Evolutionary conservation across 1,284 basidiomycete species (phyloP).

Genomic region (Macrocystidia cucumis): DNA sequence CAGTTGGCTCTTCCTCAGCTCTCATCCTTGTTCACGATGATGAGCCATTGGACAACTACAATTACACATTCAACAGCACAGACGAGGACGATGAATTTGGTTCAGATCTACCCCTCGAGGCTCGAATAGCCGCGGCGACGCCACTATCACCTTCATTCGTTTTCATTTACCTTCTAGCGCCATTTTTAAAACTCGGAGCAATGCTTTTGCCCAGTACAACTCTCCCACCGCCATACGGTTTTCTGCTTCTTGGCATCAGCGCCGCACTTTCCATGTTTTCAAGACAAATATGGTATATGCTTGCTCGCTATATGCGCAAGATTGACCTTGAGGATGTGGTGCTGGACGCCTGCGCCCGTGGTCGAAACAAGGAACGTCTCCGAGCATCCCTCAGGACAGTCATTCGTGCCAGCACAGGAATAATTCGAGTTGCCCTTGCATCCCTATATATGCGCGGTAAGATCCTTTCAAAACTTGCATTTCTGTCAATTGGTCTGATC

Average conservation of each 20-base stretch:
- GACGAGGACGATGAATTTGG: constrained; percentile 37
- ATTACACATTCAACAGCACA: constrained; percentile 36
- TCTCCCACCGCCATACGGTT: constrained; percentile 38
- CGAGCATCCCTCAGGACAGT: constrained; percentile 31
- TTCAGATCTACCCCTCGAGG: constrained; percentile 32
- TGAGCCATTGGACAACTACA: constrained; percentile 29
- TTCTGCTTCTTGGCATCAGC: constrained; percentile 45
- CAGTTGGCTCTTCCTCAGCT: constrained; percentile 22
- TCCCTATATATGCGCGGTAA: constrained; percentile 58
- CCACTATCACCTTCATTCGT: constrained; percentile 49
- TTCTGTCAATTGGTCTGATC: constrained; percentile 7
- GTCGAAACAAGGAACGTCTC: constrained; percentile 33
- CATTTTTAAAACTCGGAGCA: constrained; percentile 64
- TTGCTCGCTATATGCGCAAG: constrained; percentile 58
- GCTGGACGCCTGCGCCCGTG: constrained; percentile 50
- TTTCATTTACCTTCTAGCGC: constrained; percentile 62
- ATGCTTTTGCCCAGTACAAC: constrained; percentile 43
- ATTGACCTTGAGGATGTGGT: constrained; percentile 58
- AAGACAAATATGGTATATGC: constrained; percentile 67
- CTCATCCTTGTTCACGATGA: constrained; percentile 56
- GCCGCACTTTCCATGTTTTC: constrained; percentile 51
- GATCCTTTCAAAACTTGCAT: constrained; percentile 13
- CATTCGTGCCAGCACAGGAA: constrained; percentile 33
- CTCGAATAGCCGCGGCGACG: constrained; percentile 36
- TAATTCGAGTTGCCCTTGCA: constrained; percentile 42